Conservation (phyloP, 2,329 filamentous ascomycete genomes). For the Microdochium trichocladiopsis region DNA sequence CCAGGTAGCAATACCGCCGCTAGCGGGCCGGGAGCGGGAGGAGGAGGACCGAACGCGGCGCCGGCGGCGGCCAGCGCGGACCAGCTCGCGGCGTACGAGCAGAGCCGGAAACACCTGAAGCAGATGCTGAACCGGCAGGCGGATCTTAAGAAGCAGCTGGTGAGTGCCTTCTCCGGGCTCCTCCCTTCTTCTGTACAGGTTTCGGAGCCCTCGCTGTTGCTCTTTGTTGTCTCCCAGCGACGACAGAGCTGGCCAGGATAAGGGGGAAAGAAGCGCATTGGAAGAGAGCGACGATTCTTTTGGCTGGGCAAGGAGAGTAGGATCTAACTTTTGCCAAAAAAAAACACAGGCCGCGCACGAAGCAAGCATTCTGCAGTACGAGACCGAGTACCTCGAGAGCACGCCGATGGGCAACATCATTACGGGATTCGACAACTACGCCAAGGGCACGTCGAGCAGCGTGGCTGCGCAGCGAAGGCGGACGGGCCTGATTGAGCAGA, state of each 20-base stretch:
- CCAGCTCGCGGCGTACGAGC: not conserved
- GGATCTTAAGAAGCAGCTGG: not conserved
- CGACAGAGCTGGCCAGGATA: too few relatives aligned
- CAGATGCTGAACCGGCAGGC: not conserved
- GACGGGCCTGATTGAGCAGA: conserved; percentile 58
- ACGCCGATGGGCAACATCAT: conserved; percentile 91
- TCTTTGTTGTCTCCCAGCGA: too few relatives aligned
- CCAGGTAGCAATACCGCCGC: not conserved
- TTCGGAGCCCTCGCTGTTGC: conserved; percentile 20
- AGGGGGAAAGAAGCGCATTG: too few relatives aligned
- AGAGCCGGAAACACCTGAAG: not conserved
- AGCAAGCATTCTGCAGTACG: conserved; percentile 76
- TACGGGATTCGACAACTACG: conserved; percentile 95
- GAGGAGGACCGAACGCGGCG: not conserved
- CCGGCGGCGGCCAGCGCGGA: not conserved
- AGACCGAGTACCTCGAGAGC: conserved; percentile 84
- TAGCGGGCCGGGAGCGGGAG: not conserved
- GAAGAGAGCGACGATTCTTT: too few relatives aligned
- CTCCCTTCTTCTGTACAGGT: conserved; percentile 10
- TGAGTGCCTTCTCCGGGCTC: too few relatives aligned
- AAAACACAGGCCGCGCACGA: conserved; percentile 51
- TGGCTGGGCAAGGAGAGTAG: too few relatives aligned
- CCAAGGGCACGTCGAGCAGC: conserved; percentile 69
- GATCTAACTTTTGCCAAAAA: too few relatives aligned
- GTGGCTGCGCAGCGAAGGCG: conserved; percentile 57